Evolutionary conservation across 73 alveolate genomes (phyloP).

Genomic region (Tetrahymena elliotti): DNA sequence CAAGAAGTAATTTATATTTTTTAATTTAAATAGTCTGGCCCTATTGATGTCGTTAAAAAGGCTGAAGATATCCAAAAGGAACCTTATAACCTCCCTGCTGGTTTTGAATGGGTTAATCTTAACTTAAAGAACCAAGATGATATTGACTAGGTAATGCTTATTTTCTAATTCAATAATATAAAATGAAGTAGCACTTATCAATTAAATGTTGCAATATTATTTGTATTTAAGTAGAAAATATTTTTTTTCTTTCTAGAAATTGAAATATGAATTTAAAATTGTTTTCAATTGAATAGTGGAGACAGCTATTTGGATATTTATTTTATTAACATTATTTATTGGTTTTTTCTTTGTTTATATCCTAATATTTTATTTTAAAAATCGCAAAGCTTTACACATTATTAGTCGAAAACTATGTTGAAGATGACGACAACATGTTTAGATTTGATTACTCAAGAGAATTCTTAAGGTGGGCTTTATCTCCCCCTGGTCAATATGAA

Average conservation of each 20-base stretch:
- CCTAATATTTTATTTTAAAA: no score
- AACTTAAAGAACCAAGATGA: constrained; percentile 68
- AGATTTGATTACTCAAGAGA: constrained; percentile 94
- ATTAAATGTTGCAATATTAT: neutral
- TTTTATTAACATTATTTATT: no score
- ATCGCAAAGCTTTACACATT: constrained; percentile 60
- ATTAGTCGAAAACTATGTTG: constrained; percentile 94
- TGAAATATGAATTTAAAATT: no score
- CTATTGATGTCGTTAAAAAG: neutral
- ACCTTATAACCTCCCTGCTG: constrained; percentile 80
- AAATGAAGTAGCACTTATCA: neutral
- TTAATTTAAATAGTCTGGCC: neutral
- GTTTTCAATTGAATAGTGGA: neutral
- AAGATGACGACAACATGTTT: constrained; percentile 97
- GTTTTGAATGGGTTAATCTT: constrained; percentile 80
- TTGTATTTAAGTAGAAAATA: neutral
- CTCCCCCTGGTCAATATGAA: constrained; percentile 75
- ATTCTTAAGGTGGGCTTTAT: constrained; percentile 88
- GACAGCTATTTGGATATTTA: neutral
- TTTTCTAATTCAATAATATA: neutral
- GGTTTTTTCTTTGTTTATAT: no score
- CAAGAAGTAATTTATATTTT: neutral
- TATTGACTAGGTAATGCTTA: constrained; percentile 52
- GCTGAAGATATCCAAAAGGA: constrained; percentile 67
- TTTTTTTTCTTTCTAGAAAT: neutral